phyloP scores from a whole-genome alignment of 805 yeast species.

The Ogataea haglerorum region DNA sequence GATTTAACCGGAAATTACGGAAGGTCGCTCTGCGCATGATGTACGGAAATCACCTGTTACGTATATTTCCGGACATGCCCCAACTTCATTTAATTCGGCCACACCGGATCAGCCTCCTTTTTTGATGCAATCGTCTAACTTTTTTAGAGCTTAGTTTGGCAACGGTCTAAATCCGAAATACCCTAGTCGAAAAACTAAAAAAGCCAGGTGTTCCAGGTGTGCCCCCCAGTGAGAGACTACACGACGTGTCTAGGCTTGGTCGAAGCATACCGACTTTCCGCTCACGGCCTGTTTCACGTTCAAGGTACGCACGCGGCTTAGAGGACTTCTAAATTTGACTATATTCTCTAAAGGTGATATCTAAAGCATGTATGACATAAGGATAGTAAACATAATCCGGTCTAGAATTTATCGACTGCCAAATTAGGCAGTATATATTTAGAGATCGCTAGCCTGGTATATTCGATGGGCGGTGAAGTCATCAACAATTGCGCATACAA shows the following conservation, averaged over 20 bases:
- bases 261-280: not conserved
- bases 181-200: not conserved
- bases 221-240: not conserved
- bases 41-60: not conserved
- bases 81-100: not conserved
- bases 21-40: conserved; percentile 1
- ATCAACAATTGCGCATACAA: not conserved
- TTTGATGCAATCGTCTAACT: not conserved
- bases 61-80: conserved; percentile 4
- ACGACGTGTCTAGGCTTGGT: not conserved
- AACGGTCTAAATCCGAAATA: not conserved
- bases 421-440: not conserved
- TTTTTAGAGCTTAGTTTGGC: not conserved
- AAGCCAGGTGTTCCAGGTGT: too few relatives aligned
- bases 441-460: not conserved
- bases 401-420: conserved; percentile 7
- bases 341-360: not conserved
- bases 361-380: conserved; percentile 3
- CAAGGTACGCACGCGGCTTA: conserved; percentile 8
- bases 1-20: conserved; percentile 3
- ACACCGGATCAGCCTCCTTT: conserved; percentile 1
- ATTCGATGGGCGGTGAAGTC: not conserved
- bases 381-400: not conserved
- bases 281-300: not conserved
- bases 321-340: conserved; percentile 3